A percentile compares a stretch with the other conserved stretches of the same genome.
phyloP scores from a whole-genome alignment of 2,329 filamentous ascomycete genomes.

The Nothophoma quercina region DNA sequence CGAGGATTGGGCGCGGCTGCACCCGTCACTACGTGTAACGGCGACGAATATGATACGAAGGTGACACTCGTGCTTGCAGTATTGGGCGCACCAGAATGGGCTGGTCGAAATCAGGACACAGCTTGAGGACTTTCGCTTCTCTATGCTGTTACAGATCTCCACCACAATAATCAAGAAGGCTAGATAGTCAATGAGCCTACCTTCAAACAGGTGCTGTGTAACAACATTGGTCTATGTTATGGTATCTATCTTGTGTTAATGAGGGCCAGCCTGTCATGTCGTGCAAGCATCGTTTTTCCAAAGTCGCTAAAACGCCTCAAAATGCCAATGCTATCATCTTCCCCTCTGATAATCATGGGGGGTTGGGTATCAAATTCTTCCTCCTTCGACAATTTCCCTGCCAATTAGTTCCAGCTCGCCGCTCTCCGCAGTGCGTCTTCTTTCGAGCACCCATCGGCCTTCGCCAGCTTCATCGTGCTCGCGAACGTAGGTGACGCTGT shows the following conservation, averaged over 20 bases:
- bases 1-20: conserved; percentile 4
- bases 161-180: too few relatives aligned
- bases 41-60: neutral
- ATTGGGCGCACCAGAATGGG: too few relatives aligned
- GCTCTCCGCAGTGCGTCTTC: conserved; percentile 69
- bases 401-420: conserved; percentile 72
- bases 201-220: neutral
- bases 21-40: conserved; percentile 1
- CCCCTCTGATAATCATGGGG: neutral
- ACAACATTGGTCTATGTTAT: conserved; percentile 2
- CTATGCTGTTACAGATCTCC: too few relatives aligned
- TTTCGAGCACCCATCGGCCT: conserved; percentile 72
- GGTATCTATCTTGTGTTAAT: conserved; percentile 2
- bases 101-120: too few relatives aligned
- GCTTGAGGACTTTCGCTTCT: too few relatives aligned
- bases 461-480: conserved; percentile 67
- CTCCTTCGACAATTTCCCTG: conserved; percentile 68
- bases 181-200: neutral
- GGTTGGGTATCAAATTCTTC: conserved; percentile 38
- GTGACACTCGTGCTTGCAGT: neutral
- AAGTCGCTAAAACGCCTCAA: conserved; percentile 11
- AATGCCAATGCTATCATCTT: neutral
- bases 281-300: neutral
- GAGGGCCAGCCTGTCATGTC: conserved; percentile 12
- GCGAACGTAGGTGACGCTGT: conserved; percentile 73